Evolutionary conservation across 371 early-diverging fungal genomes (phyloP), one percentile per base, ranked within the genome.

Genomic region (Haplosporangium sp.): DNA sequence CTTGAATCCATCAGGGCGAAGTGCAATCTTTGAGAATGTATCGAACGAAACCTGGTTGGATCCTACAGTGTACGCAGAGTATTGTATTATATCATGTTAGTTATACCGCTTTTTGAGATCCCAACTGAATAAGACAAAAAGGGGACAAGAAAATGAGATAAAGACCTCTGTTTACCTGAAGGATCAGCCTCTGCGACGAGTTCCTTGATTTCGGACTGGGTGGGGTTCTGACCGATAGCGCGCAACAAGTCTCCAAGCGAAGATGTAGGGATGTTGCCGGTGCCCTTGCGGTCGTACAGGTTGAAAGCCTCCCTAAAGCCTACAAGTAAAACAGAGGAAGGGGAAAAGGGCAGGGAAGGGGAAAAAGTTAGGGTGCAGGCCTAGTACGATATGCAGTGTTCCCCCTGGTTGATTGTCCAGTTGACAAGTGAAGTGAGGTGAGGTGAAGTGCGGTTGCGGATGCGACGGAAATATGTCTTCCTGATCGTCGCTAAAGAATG

Each of bases 271-370:
- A 98, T 91, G 59, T 90, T 89, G 62, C 96, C 96, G 69, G 93
- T 92, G 67, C 96, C 97, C 76, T 95, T 95, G 84, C 96, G 95
- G 86, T 95, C 95, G 68, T 92, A 95, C 55, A 95, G 84, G 56
- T 92, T 91, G 75, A 95, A 95, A n/a, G 93, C 92, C 82, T 95
- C 95, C 85, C 93, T 90, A 86, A 88, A 94, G 75, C 92, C 94
- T 90, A 40, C 23, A 43, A 11, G 45, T 7, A 41, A 6, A 41
- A 20, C 6, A 60, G 13, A 20, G 40, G 20, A 50, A 0, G 11
- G 45, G n/a, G 54, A 43, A 20, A 36, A 12, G 20, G 12, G 36
- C 47, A 21, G 40, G 37, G 55, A 60, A 38, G 29, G 37, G 48
- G 41, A 54, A 48, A 29, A 23, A 46, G 48, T 11, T 40, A 23